These are phyloP conservation scores for Solanum medicagineum DNA, from an alignment of 257 asterid genomes.

Conservation along the genomic window DNA sequence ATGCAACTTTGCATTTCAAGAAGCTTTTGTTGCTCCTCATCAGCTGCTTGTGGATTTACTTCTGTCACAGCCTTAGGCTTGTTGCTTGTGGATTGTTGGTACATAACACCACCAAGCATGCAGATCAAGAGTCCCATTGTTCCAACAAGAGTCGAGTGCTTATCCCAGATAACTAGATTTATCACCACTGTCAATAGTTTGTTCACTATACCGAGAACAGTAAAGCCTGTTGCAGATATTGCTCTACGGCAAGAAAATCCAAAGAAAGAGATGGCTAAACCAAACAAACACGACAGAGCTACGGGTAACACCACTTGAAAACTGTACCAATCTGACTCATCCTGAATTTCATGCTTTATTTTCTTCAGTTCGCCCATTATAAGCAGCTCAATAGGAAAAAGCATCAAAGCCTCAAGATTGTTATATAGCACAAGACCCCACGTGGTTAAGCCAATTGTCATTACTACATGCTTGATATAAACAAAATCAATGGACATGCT, in stretches of 20 bases:
- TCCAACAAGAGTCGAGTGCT: slow-evolving; percentile 75
- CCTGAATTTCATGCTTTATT: slow-evolving; percentile 60
- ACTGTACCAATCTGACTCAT: slow-evolving; percentile 66
- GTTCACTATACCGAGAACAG: slow-evolving; percentile 94
- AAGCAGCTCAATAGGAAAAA: slow-evolving; percentile 86
- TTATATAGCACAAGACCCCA: slow-evolving; percentile 96
- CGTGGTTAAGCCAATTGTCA: slow-evolving; percentile 85
- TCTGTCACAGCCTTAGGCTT: slow-evolving; percentile 35
- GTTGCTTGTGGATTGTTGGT: slow-evolving; percentile 69
- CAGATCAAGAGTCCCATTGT: slow-evolving; percentile 84
- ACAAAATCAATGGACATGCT: slow-evolving; percentile 97
- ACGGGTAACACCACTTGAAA: slow-evolving; percentile 74
- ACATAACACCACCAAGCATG: slow-evolving; percentile 82
- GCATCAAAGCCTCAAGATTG: slow-evolving; percentile 82
- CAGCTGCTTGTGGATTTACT: slow-evolving; percentile 26
- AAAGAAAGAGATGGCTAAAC: slow-evolving; percentile 82
- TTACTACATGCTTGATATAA: slow-evolving; percentile 88
- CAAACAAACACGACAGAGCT: slow-evolving; percentile 78
- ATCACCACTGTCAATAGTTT: slow-evolving; percentile 85
- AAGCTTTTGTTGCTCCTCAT: slow-evolving; percentile 63
- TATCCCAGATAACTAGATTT: slow-evolving; percentile 81
- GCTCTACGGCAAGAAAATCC: slow-evolving; percentile 93
- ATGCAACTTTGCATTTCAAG: slow-evolving; percentile 54
- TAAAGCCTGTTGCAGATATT: slow-evolving; percentile 90
- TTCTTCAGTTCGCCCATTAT: slow-evolving; percentile 91